phyloP scores from a whole-genome alignment of 192 early-diverging fungal genomes.

The Coemansia sp. region DNA sequence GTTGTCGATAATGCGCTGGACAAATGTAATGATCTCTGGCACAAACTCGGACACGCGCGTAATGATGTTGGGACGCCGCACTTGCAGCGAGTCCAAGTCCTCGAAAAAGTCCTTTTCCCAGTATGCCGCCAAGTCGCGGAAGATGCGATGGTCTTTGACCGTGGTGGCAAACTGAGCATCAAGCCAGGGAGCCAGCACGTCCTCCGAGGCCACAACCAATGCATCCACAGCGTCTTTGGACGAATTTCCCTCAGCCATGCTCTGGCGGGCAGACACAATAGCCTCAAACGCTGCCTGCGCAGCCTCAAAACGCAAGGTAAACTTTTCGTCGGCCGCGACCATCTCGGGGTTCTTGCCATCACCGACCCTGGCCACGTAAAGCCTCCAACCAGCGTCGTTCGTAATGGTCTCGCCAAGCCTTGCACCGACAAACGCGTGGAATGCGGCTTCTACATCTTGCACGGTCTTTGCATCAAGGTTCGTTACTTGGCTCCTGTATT shows the following conservation, averaged over 20 bases:
- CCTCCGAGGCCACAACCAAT: constrained; percentile 30
- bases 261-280: constrained; percentile 17
- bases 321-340: constrained; percentile 67
- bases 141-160: constrained; percentile 90
- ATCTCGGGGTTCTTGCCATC: constrained; percentile 47
- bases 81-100: constrained; percentile 92
- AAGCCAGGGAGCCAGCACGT: constrained; percentile 50
- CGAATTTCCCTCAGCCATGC: constrained; percentile 27
- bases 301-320: constrained; percentile 75
- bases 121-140: constrained; percentile 87
- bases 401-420: constrained; percentile 57
- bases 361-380: constrained; percentile 60
- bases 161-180: constrained; percentile 56
- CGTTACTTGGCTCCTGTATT: constrained; percentile 55
- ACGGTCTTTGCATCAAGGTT: constrained; percentile 61
- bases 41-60: constrained; percentile 98
- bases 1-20: constrained; percentile 92
- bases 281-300: constrained; percentile 44
- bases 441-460: constrained; percentile 63
- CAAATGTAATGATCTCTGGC: constrained; percentile 89
- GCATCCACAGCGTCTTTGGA: constrained; percentile 52
- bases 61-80: constrained; percentile 82
- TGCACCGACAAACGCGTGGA: constrained; percentile 63
- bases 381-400: constrained; percentile 61
- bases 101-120: constrained; percentile 95